Base-by-base conservation (phyloP, 2,329 filamentous ascomycete species). In the Microascus cirrosus region DNA sequence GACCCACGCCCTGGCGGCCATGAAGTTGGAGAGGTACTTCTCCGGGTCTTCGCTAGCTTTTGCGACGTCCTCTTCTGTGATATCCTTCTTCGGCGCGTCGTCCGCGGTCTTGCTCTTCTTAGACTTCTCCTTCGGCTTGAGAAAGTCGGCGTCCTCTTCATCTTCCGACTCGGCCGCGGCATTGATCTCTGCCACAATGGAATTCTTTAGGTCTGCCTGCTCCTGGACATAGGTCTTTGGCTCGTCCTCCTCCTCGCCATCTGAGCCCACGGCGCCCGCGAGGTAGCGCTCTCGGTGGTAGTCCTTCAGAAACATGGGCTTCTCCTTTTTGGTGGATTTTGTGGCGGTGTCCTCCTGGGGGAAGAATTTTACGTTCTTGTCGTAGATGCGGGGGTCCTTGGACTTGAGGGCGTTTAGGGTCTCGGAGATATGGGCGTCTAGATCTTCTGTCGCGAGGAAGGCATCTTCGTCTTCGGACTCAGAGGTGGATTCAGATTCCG, bases 241-340 rank as follows among this genome's bases (percentile, higher is more conserved):
- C 12, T 77, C 75, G 5, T 78, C 75, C 8, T 82, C 55, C 28
- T 60, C 56, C 4, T 58, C 56, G 24, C 32, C 55, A 20, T 82
- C 77, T 18, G 2, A 72, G 79, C n/a, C 78, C 82, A 11, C 76
- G 74, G 60, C 22, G 39, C 90, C 90, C 45, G 83, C 83, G 59
- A 97, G 70, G n/a, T 96, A 77, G 65, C 93, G 95, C 70, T 94
- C 84, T 61, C 92, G 86, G 68, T 99, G 94, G 71, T 96, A 99
- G 71, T 99, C 91, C 63, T 83, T 83, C 58, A 99, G 77, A 60
- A 83, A 90, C 74, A 99, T 84, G 1, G 92, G 86, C 74, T 95
- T 95, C 61, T 94, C 85, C 69, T 87, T 86, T 50, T 76, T 72
- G 60, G 75, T 72, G 20, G 64, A 62, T 3, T 66, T 62, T 5